Evolutionary conservation across 202 grass and related monocot genomes (phyloP).

Genomic region (Eragrostis tef): DNA sequence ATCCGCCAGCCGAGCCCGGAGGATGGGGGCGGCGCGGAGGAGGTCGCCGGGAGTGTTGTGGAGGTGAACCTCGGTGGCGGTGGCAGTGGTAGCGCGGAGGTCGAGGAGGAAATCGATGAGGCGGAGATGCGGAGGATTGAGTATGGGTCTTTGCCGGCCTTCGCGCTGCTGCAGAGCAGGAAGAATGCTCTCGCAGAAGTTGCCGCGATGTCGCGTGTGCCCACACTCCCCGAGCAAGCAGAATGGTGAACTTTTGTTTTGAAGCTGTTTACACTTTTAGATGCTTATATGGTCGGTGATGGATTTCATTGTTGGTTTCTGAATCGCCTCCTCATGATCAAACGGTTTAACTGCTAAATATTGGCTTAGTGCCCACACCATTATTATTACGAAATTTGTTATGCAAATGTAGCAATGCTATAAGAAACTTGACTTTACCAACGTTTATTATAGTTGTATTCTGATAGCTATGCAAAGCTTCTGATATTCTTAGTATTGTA

Average conservation of each 20-base stretch:
- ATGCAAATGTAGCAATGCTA: background rate
- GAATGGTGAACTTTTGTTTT: conserved; percentile 58
- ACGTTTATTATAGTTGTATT: conserved; percentile 6
- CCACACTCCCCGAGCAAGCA: conserved; percentile 50
- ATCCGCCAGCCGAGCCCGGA: conserved; percentile 48
- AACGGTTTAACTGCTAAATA: conserved; percentile 1
- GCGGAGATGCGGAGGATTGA: conserved; percentile 78
- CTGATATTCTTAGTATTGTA: background rate
- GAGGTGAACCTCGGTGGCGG: conserved; percentile 66
- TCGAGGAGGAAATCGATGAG: conserved; percentile 62
- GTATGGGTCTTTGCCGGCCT: conserved; percentile 74
- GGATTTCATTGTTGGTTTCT: background rate
- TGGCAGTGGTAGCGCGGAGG: conserved; percentile 39
- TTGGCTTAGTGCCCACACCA: conserved; percentile 4
- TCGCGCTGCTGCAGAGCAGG: conserved; percentile 76
- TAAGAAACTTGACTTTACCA: conserved; percentile 19
- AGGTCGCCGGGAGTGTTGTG: conserved; percentile 69
- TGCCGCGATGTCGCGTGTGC: conserved; percentile 57
- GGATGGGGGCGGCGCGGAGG: background rate
- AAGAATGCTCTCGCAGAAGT: conserved; percentile 63
- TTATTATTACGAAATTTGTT: conserved; percentile 15
- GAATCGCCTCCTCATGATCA: background rate
- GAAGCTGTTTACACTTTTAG: background rate
- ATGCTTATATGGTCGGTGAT: conserved; percentile 3
- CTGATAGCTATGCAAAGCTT: background rate